phyloP scores from a whole-genome alignment of 192 early-diverging fungal species.

The Borealophlyctis nickersoniae region DNA sequence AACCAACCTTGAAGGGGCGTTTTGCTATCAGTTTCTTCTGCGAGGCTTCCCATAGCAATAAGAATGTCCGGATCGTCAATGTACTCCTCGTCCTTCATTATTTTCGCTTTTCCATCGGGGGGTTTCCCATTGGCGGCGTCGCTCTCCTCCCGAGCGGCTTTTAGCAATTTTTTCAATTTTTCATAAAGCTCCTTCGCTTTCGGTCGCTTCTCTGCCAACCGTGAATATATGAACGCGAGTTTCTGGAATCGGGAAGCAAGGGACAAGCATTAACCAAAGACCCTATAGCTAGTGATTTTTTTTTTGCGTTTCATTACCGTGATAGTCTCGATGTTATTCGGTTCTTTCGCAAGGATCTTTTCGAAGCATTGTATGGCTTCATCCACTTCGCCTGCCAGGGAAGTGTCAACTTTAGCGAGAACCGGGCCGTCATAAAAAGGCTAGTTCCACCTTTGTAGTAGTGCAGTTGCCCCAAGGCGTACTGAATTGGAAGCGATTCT shows the following conservation, averaged over 20 bases:
- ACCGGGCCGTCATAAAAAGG: no score
- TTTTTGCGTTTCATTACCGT: no score
- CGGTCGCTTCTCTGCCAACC: conserved; percentile 2
- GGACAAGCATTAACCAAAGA: no score
- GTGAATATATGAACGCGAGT: conserved; percentile 27
- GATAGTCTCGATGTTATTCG: conserved; percentile 38
- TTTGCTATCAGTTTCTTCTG: conserved; percentile 26
- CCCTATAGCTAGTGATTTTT: no score
- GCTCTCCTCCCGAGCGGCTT: no score
- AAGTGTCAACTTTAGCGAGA: conserved; percentile 20
- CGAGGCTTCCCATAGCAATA: conserved; percentile 30
- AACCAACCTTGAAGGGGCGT: conserved; percentile 34
- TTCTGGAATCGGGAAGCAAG: no score
- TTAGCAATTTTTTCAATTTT: conserved; percentile 25
- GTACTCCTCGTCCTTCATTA: conserved; percentile 13
- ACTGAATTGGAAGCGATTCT: conserved; percentile 65
- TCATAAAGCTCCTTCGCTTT: conserved; percentile 21
- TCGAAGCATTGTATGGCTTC: conserved; percentile 38
- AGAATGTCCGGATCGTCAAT: conserved; percentile 36
- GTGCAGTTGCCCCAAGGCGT: conserved; percentile 74
- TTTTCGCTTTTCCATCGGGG: no score
- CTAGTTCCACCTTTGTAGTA: conserved; percentile 56
- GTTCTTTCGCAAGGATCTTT: conserved; percentile 43
- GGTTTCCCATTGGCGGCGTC: no score
- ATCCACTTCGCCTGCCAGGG: conserved; percentile 25